Conservation (phyloP, 2,329 filamentous ascomycete genomes). For the Davidsoniella eucalypti region DNA sequence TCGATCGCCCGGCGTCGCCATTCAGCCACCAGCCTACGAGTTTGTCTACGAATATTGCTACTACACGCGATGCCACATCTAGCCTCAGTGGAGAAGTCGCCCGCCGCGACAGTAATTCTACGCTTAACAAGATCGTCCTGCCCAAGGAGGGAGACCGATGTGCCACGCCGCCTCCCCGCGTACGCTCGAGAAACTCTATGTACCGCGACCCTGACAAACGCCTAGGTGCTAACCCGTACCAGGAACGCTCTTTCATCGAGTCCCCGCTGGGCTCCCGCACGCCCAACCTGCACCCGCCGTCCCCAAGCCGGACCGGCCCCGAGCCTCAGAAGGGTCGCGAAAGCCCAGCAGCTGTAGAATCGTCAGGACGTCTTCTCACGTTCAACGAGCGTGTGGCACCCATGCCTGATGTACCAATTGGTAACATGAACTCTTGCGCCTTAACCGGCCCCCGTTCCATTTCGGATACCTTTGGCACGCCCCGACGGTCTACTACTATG, state of each 20-base stretch:
- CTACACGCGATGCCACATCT: slow-evolving; percentile 17
- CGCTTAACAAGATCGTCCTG: slow-evolving; percentile 8
- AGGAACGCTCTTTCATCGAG: slow-evolving; percentile 12
- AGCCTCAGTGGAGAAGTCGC: slow-evolving; percentile 21
- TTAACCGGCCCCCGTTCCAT: slow-evolving; percentile 19
- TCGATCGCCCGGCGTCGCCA: not conserved
- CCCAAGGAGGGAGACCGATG: not conserved
- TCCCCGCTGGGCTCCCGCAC: slow-evolving; percentile 20
- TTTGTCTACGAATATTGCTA: not conserved
- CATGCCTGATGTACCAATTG: not conserved
- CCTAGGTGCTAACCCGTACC: slow-evolving; percentile 18
- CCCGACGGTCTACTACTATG: slow-evolving; percentile 1
- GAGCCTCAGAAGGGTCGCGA: slow-evolving; percentile 28
- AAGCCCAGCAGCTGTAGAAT: not conserved
- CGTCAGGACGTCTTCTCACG: not conserved
- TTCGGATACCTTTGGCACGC: slow-evolving; percentile 21
- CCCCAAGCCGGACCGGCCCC: slow-evolving; percentile 22
- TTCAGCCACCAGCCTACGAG: not conserved
- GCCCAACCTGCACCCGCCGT: slow-evolving; percentile 25
- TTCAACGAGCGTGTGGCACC: slow-evolving; percentile 2
- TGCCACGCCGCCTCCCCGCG: not conserved
- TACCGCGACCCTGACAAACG: slow-evolving; percentile 13
- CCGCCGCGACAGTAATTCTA: slow-evolving; percentile 25
- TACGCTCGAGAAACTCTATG: slow-evolving; percentile 3
- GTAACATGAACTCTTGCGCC: not conserved